Base-by-base conservation (phyloP, 1,139 yeast species). In the Pneumocystis sp. region DNA sequence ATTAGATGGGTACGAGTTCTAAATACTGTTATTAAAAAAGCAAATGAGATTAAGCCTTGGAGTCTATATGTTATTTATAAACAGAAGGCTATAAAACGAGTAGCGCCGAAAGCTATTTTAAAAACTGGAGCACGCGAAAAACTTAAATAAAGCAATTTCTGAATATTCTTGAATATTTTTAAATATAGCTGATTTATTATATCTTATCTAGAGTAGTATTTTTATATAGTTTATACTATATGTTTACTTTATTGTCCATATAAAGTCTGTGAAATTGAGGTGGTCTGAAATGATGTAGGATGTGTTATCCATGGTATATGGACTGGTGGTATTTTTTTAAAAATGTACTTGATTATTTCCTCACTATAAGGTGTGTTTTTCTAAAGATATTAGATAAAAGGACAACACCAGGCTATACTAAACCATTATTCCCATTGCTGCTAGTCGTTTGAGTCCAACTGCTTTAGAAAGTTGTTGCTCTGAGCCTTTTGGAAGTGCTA, bases 1-100 rank as follows among this genome's bases (percentile, higher is more conserved):
- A 73, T 71, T 40, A 75, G 74, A 66, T 86, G 91, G 91, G 77
- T 85, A 64, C 70, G 74, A 17, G 72, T 71, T 2, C 70, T 76
- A 65, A 21, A 57, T 65, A 39, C 59, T 65, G 57, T 45, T 44
- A 29, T 59, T 63, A 63, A 65, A 39, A 50, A 60, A 50, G 65
- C 60, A 57, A 31, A 61, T 63, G 21, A 63, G 59, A 19, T 42
- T 59, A 34, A 64, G 44, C 61, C 45, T 86, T 4, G 64, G 66
- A 65, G 61, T 25, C 21, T 39, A 29, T 21, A 59, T 59, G 44
- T 21, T 59, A 12, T 59, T 59, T 29, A 21, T 21, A 59, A 59
- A 17, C 44, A 42, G 4, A 42, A 25, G 19, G 61, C n/a, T 39
- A 59, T 59, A 31, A 59, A 21, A n/a, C 45, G 45, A 31, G 29